Conservation (phyloP, 129 eudicot genomes). For the Helianthus annuus region DNA sequence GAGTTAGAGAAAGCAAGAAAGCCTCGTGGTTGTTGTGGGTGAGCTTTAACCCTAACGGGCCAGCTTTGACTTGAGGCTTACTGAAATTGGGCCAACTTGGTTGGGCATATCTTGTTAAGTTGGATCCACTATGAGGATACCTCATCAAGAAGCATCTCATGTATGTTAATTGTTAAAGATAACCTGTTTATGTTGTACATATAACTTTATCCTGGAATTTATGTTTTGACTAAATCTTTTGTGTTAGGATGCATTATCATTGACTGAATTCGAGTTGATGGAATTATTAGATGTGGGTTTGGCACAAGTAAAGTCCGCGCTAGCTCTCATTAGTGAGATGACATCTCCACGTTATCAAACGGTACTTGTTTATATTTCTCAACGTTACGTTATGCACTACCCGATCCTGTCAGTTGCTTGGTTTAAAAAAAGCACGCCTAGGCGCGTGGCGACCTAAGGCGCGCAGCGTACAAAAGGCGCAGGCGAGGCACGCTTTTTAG, state of each 20-base stretch:
- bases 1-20: no score
- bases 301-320: constrained; percentile 52
- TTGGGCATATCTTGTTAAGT: no score
- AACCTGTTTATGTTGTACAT: neutral
- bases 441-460: no score
- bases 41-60: no score
- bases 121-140: no score
- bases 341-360: constrained; percentile 75
- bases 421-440: no score
- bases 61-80: no score
- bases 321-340: constrained; percentile 65
- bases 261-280: constrained; percentile 88
- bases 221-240: neutral
- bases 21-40: no score
- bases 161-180: neutral
- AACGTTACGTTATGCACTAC: neutral
- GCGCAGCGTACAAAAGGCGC: no score
- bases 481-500: no score
- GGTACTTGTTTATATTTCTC: constrained; percentile 28
- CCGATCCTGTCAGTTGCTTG: neutral
- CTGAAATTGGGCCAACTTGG: no score
- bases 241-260: constrained; percentile 75
- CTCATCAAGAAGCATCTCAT: neutral
- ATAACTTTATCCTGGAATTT: neutral
- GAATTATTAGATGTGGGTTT: constrained; percentile 72